Conservation (phyloP, 352 stramenopile genomes). For the Thalassiosira ordinaria region DNA sequence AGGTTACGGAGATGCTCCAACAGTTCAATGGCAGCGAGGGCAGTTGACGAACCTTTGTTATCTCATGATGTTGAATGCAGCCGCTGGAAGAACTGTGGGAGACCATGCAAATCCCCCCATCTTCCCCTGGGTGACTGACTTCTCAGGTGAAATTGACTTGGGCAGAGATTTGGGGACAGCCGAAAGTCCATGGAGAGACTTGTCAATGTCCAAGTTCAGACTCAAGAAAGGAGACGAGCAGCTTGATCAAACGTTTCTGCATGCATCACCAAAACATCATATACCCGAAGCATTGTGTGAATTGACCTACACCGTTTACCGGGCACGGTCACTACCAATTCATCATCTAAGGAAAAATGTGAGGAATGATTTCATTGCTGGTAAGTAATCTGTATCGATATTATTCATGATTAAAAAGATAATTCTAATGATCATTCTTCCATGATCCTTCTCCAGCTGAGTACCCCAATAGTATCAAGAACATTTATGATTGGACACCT, state of each 20-base stretch:
- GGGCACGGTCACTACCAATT: constrained; percentile 91
- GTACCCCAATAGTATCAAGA: background rate
- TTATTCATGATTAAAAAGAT: too few relatives aligned
- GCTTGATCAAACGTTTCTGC: constrained; percentile 89
- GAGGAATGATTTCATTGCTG: constrained; percentile 90
- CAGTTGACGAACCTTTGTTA: constrained; percentile 50
- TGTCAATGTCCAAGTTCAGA: constrained; percentile 90
- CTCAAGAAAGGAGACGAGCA: constrained; percentile 94
- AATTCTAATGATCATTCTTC: too few relatives aligned
- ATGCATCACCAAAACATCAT: constrained; percentile 89
- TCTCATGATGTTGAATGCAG: constrained; percentile 52
- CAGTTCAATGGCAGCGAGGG: constrained; percentile 42
- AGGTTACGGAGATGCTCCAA: constrained; percentile 42
- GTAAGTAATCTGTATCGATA: too few relatives aligned
- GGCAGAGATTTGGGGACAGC: background rate
- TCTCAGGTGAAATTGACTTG: constrained; percentile 69
- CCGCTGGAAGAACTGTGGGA: constrained; percentile 81
- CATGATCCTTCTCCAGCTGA: background rate
- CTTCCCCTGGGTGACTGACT: constrained; percentile 96
- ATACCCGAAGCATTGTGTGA: constrained; percentile 95
- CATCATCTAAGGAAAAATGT: constrained; percentile 89
- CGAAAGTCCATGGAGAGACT: constrained; percentile 38
- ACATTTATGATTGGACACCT: constrained; percentile 87
- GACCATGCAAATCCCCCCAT: constrained; percentile 90
- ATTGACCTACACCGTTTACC: constrained; percentile 96